These are phyloP conservation scores for Mariannaea sp. DNA, from an alignment of 2,329 filamentous ascomycete genomes.

Conservation along the genomic window DNA sequence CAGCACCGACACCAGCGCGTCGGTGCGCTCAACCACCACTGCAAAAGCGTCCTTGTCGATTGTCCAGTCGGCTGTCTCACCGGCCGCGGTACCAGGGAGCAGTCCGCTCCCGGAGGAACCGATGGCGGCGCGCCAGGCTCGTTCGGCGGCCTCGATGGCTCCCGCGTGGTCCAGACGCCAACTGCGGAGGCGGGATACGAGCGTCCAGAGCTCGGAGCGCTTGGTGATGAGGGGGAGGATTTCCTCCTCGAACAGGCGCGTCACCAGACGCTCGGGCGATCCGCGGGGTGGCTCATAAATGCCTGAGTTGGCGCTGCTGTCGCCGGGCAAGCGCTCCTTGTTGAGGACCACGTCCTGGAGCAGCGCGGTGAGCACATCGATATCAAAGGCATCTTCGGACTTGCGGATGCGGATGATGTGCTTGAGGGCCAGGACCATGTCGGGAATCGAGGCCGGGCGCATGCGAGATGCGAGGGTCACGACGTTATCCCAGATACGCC, in stretches of 20 bases:
- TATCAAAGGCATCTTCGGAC: conserved; percentile 79
- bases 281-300: conserved; percentile 55
- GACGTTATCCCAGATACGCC: conserved; percentile 96
- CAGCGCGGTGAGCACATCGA: conserved; percentile 71
- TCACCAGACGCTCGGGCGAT: conserved; percentile 64
- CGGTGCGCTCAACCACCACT: conserved; percentile 75
- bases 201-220: conserved; percentile 75
- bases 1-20: conserved; percentile 80
- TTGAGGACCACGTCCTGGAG: conserved; percentile 70
- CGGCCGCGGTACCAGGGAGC: conserved; percentile 47
- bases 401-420: conserved; percentile 77
- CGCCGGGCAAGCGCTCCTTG: too few species aligned
- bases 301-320: conserved; percentile 36
- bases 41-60: conserved; percentile 70
- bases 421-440: conserved; percentile 76
- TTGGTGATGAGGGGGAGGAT: conserved; percentile 84
- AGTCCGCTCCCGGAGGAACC: conserved; percentile 54
- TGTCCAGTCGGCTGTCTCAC: conserved; percentile 43
- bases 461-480: conserved; percentile 83
- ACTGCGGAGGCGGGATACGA: conserved; percentile 72
- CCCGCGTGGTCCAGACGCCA: conserved; percentile 73
- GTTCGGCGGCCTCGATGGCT: conserved; percentile 84
- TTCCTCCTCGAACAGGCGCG: conserved; percentile 73
- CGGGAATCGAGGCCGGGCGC: conserved; percentile 72
- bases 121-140: conserved; percentile 79